Evolutionary conservation across 345 rosid genomes (phyloP).

Genomic region (Erodium maritimum): DNA sequence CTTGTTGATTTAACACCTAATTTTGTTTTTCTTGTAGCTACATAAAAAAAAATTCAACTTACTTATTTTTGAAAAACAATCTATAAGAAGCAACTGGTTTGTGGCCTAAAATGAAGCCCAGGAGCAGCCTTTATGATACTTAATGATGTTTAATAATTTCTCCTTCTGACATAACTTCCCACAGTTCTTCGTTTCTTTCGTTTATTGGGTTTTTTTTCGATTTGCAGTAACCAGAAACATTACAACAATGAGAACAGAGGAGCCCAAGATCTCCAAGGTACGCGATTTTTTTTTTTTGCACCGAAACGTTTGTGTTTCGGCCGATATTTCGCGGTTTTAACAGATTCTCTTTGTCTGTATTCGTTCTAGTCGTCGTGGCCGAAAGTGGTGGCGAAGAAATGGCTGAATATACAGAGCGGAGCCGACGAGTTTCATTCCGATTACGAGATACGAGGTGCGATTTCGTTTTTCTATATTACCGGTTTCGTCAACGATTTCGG

Average conservation of each 20-base stretch:
- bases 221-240: conserved; percentile 13
- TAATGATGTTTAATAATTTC: too few relatives aligned
- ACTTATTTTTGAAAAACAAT: conserved; percentile 1
- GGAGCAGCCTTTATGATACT: too few relatives aligned
- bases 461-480: conserved; percentile 3
- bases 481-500: not conserved
- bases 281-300: not conserved
- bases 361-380: conserved; percentile 63
- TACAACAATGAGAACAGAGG: conserved; percentile 29
- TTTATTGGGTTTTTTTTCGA: too few relatives aligned
- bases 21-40: not conserved
- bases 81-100: too few relatives aligned
- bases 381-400: conserved; percentile 51
- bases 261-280: conserved; percentile 53
- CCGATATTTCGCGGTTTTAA: not conserved
- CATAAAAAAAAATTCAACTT: not conserved
- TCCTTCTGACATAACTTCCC: too few relatives aligned
- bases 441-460: conserved; percentile 39
- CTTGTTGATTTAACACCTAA: not conserved
- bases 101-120: too few relatives aligned
- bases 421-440: conserved; percentile 69
- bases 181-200: too few relatives aligned
- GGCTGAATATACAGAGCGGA: conserved; percentile 66
- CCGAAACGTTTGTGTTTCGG: not conserved
- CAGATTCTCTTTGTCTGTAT: not conserved